Percentiles rank a stretch among this genome's conserved stretches.
phyloP scores from a whole-genome alignment of 352 stramenopile species.

The Salisapilia sapeloensis region DNA sequence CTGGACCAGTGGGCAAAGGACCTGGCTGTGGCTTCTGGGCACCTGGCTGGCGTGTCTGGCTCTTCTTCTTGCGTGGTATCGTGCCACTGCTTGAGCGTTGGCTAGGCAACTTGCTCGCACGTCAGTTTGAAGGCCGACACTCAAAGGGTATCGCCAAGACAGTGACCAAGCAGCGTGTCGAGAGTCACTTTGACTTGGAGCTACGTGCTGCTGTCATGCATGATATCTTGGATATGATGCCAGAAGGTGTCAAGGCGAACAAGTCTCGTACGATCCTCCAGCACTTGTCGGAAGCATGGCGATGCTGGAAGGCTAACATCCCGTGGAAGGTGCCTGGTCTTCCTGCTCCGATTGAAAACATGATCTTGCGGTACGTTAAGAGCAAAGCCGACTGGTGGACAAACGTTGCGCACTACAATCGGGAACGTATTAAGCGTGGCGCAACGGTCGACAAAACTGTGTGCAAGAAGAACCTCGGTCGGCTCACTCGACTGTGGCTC shows the following conservation, averaged over 20 bases:
- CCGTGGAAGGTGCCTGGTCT: slow-evolving; percentile 99
- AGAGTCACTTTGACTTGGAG: slow-evolving; percentile 99
- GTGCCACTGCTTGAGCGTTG: slow-evolving; percentile 96
- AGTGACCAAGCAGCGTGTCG: slow-evolving; percentile 99
- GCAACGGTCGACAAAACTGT: slow-evolving; percentile 99
- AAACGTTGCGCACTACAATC: slow-evolving; percentile 99
- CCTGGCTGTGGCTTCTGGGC: slow-evolving; percentile 99
- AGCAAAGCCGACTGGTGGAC: slow-evolving; percentile 97
- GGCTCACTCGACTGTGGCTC: slow-evolving; percentile 96
- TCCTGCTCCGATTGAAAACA: slow-evolving; percentile 98
- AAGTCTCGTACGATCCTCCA: slow-evolving; percentile 97
- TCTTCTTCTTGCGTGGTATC: slow-evolving; percentile 99
- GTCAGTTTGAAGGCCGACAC: slow-evolving; percentile 98
- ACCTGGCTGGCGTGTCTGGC: slow-evolving; percentile 97
- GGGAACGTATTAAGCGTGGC: slow-evolving; percentile 98
- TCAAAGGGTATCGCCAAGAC: slow-evolving; percentile 98
- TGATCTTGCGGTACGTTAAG: slow-evolving; percentile 99
- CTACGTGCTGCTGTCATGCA: slow-evolving; percentile 99
- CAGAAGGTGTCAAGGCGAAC: slow-evolving; percentile 98
- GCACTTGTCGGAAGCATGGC: slow-evolving; percentile 97
- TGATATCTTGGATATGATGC: slow-evolving; percentile 99
- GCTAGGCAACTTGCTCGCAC: slow-evolving; percentile 97
- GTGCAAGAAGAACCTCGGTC: slow-evolving; percentile 98
- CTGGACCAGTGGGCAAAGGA: slow-evolving; percentile 97
- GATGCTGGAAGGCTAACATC: slow-evolving; percentile 99